phyloP scores from a whole-genome alignment of 306 rosid species.

The Sicyos edulis region DNA sequence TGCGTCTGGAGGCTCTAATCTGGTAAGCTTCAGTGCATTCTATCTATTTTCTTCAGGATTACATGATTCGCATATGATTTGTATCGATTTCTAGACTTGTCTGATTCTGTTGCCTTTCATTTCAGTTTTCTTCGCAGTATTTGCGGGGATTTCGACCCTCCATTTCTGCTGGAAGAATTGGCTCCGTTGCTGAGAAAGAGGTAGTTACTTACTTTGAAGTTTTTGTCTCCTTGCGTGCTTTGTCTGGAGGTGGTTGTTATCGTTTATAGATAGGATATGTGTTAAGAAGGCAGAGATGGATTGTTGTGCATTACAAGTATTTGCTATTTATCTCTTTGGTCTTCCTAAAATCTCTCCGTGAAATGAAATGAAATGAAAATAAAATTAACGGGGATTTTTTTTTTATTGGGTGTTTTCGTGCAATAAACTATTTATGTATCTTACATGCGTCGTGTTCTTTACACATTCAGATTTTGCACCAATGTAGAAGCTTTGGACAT shows the following conservation, averaged over 20 bases:
- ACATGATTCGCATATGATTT: neutral
- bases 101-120: neutral
- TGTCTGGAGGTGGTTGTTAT: neutral
- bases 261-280: neutral
- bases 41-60: neutral
- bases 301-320: neutral
- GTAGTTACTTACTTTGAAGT: conserved; percentile 21
- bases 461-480: conserved; percentile 37
- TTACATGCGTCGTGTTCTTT: conserved; percentile 14
- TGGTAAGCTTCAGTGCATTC: conserved; percentile 19
- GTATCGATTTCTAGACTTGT: neutral
- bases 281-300: neutral
- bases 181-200: conserved; percentile 44
- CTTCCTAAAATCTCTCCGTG: neutral
- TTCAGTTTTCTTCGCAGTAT: conserved; percentile 40
- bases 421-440: neutral
- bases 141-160: conserved; percentile 32
- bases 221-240: neutral
- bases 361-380: conserved; percentile 13
- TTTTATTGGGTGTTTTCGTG: conserved; percentile 21
- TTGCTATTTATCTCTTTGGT: neutral
- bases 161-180: conserved; percentile 36
- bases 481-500: conserved; percentile 35
- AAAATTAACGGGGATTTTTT: neutral
- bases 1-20: conserved; percentile 52